phyloP scores from a whole-genome alignment of 495 filamentous ascomycete species.

The Wilcoxina mikolae region DNA sequence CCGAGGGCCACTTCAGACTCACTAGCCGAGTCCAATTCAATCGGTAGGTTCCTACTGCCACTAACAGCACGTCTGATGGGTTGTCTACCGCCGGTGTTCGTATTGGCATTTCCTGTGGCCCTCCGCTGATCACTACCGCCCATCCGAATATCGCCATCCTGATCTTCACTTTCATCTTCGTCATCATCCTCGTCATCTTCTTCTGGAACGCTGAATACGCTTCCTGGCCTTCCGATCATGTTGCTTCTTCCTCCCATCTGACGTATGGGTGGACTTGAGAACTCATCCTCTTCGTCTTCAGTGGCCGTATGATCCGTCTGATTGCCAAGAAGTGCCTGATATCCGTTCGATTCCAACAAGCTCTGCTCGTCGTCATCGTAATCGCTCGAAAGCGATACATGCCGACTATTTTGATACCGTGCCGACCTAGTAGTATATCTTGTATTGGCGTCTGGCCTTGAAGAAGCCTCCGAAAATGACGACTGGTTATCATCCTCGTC shows the following conservation, averaged over 20 bases:
- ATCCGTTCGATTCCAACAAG: not conserved
- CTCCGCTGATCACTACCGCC: slow-evolving; percentile 2
- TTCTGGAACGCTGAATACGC: slow-evolving; percentile 23
- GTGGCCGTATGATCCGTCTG: slow-evolving; percentile 14
- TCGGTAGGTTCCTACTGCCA: slow-evolving; percentile 5
- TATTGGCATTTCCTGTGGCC: not conserved
- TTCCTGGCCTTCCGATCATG: slow-evolving; percentile 7
- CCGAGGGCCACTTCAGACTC: slow-evolving; percentile 12
- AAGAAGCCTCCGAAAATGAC: slow-evolving; percentile 19
- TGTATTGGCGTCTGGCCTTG: slow-evolving; percentile 2
- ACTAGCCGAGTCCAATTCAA: slow-evolving; percentile 17
- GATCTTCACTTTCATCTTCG: slow-evolving; percentile 21
- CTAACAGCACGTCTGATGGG: slow-evolving; percentile 2
- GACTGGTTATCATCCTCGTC: slow-evolving; percentile 23
- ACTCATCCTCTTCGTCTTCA: slow-evolving; percentile 21
- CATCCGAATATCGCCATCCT: slow-evolving; percentile 23
- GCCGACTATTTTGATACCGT: slow-evolving; percentile 13
- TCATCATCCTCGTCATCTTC: slow-evolving; percentile 26
- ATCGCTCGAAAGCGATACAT: slow-evolving; percentile 18
- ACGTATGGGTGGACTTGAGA: slow-evolving; percentile 10
- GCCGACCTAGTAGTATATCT: slow-evolving; percentile 1
- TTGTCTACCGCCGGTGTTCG: not conserved
- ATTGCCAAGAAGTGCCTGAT: slow-evolving; percentile 2
- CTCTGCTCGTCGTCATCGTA: slow-evolving; percentile 20
- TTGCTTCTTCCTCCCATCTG: slow-evolving; percentile 1